Conservation (phyloP, 2,329 filamentous ascomycete species). For the Beauveria medogensis region DNA sequence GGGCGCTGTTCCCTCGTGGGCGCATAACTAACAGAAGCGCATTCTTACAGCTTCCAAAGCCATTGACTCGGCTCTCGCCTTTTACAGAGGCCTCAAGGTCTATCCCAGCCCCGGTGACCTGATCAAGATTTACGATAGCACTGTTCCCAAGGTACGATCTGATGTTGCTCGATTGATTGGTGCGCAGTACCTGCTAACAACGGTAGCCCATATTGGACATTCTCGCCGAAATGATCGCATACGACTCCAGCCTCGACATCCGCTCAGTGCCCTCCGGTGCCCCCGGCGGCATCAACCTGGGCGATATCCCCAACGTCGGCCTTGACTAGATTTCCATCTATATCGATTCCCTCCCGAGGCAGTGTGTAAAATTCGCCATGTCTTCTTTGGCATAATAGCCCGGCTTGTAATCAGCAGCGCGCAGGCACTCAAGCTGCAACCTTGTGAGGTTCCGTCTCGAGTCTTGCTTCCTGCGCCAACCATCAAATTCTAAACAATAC, state of each 20-base stretch:
- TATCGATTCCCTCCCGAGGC: not conserved
- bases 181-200: slow-evolving; percentile 14
- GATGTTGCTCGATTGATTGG: not conserved
- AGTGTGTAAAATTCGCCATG: not conserved
- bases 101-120: slow-evolving; percentile 90
- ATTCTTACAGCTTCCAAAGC: slow-evolving; percentile 49
- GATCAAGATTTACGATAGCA: slow-evolving; percentile 97
- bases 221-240: slow-evolving; percentile 94
- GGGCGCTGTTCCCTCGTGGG: too few relatives aligned
- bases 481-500: not conserved
- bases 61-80: slow-evolving; percentile 82
- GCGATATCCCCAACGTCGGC: slow-evolving; percentile 43
- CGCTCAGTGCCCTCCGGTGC: slow-evolving; percentile 27
- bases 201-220: slow-evolving; percentile 81
- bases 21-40: not conserved
- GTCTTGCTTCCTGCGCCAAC: not conserved
- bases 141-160: slow-evolving; percentile 72
- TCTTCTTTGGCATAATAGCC: slow-evolving; percentile 3
- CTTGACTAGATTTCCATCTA: slow-evolving; percentile 39
- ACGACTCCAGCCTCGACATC: slow-evolving; percentile 67
- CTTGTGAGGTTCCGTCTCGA: not conserved
- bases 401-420: not conserved
- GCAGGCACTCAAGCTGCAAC: not conserved
- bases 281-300: slow-evolving; percentile 32
- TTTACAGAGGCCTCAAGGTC: slow-evolving; percentile 98